phyloP scores from a whole-genome alignment of 2,329 filamentous ascomycete species.

The Pseudogymnoascus sp. region DNA sequence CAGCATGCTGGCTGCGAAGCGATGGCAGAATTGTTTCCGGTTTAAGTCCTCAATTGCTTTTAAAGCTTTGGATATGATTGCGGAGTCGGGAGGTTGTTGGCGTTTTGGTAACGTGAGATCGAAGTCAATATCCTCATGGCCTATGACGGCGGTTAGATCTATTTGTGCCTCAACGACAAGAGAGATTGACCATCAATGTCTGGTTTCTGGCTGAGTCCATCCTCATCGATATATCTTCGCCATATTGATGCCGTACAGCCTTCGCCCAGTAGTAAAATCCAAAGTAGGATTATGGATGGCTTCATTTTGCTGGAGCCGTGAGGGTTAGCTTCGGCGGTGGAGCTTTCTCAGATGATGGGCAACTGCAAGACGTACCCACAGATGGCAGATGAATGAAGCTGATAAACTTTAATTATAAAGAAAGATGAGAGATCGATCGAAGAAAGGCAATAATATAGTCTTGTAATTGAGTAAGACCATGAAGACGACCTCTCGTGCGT shows the following conservation, averaged over 20 bases:
- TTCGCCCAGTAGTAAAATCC: not conserved
- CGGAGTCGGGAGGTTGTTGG: not conserved
- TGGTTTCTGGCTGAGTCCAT: not conserved
- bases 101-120: not conserved
- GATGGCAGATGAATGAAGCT: not conserved
- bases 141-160: not conserved
- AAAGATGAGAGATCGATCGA: not conserved
- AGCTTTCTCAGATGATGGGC: not conserved
- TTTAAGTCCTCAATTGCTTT: conserved; percentile 5
- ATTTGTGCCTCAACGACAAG: not conserved
- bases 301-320: not conserved
- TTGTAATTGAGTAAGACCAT: not conserved
- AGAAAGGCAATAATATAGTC: not conserved
- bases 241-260: not conserved
- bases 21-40: conserved; percentile 26
- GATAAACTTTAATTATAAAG: not conserved
- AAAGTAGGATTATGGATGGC: not conserved
- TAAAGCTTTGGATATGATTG: not conserved
- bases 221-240: not conserved
- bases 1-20: conserved; percentile 26
- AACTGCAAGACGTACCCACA: not conserved
- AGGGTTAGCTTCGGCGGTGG: not conserved
- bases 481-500: not conserved
- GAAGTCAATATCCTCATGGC: conserved; percentile 1
- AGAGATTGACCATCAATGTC: not conserved